A percentile compares a stretch with the other conserved stretches of the same genome.
These are phyloP conservation scores for Schizophyllum amplum DNA, from an alignment of 1,284 basidiomycete species.

Conservation along the genomic window DNA sequence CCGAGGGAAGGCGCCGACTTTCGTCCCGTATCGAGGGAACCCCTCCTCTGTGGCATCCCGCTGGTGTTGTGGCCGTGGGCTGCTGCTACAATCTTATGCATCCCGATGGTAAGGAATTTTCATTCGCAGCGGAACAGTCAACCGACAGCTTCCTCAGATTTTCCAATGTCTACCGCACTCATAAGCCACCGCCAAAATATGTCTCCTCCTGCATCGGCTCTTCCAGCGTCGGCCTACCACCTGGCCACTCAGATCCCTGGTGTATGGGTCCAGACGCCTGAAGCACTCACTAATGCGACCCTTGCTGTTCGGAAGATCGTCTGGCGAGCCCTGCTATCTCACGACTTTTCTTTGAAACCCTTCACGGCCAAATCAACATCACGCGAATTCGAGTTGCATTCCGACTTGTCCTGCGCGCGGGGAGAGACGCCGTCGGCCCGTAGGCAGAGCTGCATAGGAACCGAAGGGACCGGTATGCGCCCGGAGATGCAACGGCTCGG, in stretches of 20 bases:
- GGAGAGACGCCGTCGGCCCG: neutral
- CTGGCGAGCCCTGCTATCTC: slow-evolving; percentile 46
- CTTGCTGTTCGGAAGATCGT: slow-evolving; percentile 55
- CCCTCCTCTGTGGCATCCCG: slow-evolving; percentile 21
- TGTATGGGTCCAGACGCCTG: slow-evolving; percentile 29
- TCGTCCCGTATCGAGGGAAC: neutral
- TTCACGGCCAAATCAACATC: neutral
- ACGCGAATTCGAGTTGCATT: neutral
- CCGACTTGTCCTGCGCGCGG: neutral
- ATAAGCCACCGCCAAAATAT: slow-evolving; percentile 9
- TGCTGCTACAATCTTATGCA: slow-evolving; percentile 38
- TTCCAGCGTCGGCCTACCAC: slow-evolving; percentile 39
- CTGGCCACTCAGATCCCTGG: slow-evolving; percentile 44
- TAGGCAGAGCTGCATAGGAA: neutral
- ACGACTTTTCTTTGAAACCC: neutral
- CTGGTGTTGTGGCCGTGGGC: slow-evolving; percentile 29
- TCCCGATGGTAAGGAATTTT: slow-evolving; percentile 21
- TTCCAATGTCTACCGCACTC: slow-evolving; percentile 23
- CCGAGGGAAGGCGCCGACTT: slow-evolving; percentile 8
- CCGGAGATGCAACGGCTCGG: slow-evolving; percentile 36
- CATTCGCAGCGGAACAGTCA: no score
- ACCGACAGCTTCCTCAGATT: slow-evolving; percentile 18
- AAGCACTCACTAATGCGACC: slow-evolving; percentile 33
- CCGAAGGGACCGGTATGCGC: slow-evolving; percentile 26
- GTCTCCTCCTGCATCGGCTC: slow-evolving; percentile 11